Evolutionary conservation across 116 monocot species (phyloP), one percentile per base, ranked within the genome.

Genomic region (Phalaenopsis hybrid): DNA sequence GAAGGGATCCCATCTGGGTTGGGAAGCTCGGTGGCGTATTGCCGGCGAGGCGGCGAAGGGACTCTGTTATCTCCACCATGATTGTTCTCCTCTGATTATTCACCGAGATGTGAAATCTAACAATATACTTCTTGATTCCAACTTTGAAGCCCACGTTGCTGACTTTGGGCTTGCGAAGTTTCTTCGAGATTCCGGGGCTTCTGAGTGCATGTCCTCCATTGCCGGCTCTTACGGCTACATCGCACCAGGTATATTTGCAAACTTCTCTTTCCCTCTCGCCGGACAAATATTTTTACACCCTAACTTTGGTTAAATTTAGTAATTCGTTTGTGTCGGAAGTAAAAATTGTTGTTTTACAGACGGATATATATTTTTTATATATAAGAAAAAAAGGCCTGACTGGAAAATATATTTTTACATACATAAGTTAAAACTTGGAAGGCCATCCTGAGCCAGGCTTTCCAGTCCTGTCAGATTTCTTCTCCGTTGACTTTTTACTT

Each of bases 151-250:
- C 0, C 98, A 98, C 84, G 98, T 98, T 21, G 95, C 98, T 9
- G 98, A 98, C 52, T 98, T 98, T 68, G 98, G 98, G 33, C 95
- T 98, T 20, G 98, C 98, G 52, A 93, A 90, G 92, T 95, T 95
- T 82, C 63, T 93, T n/a, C 58, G 52, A 9, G 88, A 76, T 45
- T 57, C 85, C 48, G 88, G 87, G 21, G 92, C 89, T 34, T 96
- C 96, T 13, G 96, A 94, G 79, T 97, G 92, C 90, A 92, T 97
- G 93, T 95, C 95, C 10, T 84, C 93, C 69, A 93, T 98, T 57
- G 97, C 95, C 80, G 97, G 97, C 0, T 95, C 97, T 16, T 98
- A 94, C 48, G 97, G 97, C 48, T 98, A 98, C 90, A 98, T 98
- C 51, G 97, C 97, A 6, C 97, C 97, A 79, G 97, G 97, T 97